phyloP scores from a whole-genome alignment of 2,329 filamentous ascomycete genomes.

The Periconia macrospinosa region DNA sequence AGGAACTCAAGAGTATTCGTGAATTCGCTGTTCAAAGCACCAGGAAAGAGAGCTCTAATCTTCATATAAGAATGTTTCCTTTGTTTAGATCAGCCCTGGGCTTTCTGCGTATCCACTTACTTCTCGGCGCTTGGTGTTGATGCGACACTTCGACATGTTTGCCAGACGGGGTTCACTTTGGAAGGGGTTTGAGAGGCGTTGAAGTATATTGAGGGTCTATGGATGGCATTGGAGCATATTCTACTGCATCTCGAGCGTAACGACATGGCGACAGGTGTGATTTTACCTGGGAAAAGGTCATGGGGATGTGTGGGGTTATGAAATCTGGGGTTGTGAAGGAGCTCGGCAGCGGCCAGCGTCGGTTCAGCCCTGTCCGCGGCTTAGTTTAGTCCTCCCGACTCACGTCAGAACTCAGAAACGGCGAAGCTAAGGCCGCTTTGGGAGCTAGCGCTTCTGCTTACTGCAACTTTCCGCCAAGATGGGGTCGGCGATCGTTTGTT shows the following conservation, averaged over 20 bases:
- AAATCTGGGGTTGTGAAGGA: constrained; percentile 24
- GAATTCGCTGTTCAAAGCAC: constrained; percentile 94
- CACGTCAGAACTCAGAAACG: constrained; percentile 4
- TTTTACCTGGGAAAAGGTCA: constrained; percentile 21
- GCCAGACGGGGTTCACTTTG: constrained; percentile 22
- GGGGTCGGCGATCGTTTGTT: constrained; percentile 9
- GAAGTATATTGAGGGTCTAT: constrained; percentile 11
- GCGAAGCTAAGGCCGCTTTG: constrained; percentile 6
- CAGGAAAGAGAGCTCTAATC: constrained; percentile 72
- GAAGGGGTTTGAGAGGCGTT: constrained; percentile 15
- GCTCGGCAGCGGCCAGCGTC: constrained; percentile 34
- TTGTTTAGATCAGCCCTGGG: background rate
- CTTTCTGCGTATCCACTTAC: constrained; percentile 46
- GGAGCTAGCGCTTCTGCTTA: constrained; percentile 1
- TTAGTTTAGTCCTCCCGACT: background rate
- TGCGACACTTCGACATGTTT: constrained; percentile 59
- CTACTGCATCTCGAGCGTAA: constrained; percentile 33
- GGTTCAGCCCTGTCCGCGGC: constrained; percentile 14
- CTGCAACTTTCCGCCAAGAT: constrained; percentile 28
- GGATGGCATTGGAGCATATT: constrained; percentile 20
- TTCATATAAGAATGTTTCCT: background rate
- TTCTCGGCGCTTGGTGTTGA: constrained; percentile 62
- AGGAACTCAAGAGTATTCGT: constrained; percentile 78
- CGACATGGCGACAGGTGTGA: constrained; percentile 29
- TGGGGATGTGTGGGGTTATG: constrained; percentile 22